Base-by-base conservation (phyloP, 1,139 yeast genomes). In the Pichia sp. region DNA sequence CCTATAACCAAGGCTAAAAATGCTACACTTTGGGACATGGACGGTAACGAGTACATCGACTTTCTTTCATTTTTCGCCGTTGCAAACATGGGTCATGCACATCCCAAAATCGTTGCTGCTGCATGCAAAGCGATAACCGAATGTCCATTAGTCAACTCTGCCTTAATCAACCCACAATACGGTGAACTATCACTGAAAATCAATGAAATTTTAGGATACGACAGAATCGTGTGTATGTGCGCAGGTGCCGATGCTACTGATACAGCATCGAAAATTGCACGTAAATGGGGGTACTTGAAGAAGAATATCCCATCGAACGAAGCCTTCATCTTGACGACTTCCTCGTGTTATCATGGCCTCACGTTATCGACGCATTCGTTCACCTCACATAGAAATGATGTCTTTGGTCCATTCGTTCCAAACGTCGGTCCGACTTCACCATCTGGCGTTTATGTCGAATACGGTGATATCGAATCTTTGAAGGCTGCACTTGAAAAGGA, bases 241-340 rank as follows among this genome's bases (percentile, higher is more conserved):
- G 45, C 57, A 18, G 63, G 63, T 10, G 58, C 62, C 3, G 63
- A 60, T 42, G 60, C 58, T 2, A 52, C 60, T 7, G 63, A 60
- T 44, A 40, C 59, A 15, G 63, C 63, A 2, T 42, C 58, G 9
- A 58, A 59, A 34, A 54, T 60, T 40, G 62, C 63, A 4, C 46
- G 62, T 36, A 59, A 59, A 40, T 59, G 62, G 62, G 63, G 61
- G 1, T 51, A 53, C 38, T 12, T 37, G 12, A 52, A 47, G 34
- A 59, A 59, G 33, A 50, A 50, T 8, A 59, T 59, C 36, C 19
- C 40, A 20, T 39, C 36, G 14, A 51, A 51, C 24, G 42, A 53
- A 27, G 55, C 58, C 3, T 46, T 58, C 28, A 50, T 60, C 11
- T 48, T 60, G 22, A 56, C 61, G 2, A 40, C 58, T 1, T 43